Percentiles rank a stretch among this genome's conserved stretches.
Evolutionary conservation across 192 early-diverging fungal genomes (phyloP).

Genomic region (Backusella circina): DNA sequence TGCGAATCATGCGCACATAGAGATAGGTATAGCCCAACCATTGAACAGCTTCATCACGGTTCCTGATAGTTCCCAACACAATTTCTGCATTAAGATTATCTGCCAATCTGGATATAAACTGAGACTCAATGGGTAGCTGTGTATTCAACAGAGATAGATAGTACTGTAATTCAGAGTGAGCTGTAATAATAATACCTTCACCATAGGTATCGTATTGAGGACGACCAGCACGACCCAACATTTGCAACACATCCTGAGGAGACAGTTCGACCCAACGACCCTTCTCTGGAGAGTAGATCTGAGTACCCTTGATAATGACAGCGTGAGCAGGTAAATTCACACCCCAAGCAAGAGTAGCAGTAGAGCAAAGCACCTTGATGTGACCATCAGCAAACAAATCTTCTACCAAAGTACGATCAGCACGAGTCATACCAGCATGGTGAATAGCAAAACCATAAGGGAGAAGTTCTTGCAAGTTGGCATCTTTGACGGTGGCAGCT

Average conservation of each 20-base stretch:
- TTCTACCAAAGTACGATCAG: slow-evolving; percentile 91
- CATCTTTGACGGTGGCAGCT: slow-evolving; percentile 76
- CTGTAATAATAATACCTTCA: slow-evolving; percentile 96
- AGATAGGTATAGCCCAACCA: slow-evolving; percentile 97
- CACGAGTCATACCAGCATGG: slow-evolving; percentile 93
- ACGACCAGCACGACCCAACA: slow-evolving; percentile 96
- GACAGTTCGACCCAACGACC: slow-evolving; percentile 93
- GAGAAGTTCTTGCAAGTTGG: slow-evolving; percentile 82
- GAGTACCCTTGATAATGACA: slow-evolving; percentile 98
- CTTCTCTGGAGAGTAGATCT: slow-evolving; percentile 95
- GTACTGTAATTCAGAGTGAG: slow-evolving; percentile 89
- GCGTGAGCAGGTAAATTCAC: slow-evolving; percentile 98
- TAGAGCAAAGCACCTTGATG: slow-evolving; percentile 91
- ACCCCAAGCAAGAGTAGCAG: slow-evolving; percentile 98
- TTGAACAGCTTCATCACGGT: slow-evolving; percentile 89
- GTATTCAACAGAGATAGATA: slow-evolving; percentile 93
- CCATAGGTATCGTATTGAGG: slow-evolving; percentile 95
- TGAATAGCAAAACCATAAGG: slow-evolving; percentile 96
- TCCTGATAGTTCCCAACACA: slow-evolving; percentile 86
- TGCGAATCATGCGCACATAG: slow-evolving; percentile 94
- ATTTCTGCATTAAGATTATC: slow-evolving; percentile 97
- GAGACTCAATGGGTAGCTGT: slow-evolving; percentile 97
- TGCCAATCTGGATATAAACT: slow-evolving; percentile 81
- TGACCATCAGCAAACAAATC: slow-evolving; percentile 90
- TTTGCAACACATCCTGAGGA: slow-evolving; percentile 97